A percentile compares a stretch with the other conserved stretches of the same genome.
Evolutionary conservation across 257 asterid genomes (phyloP).

Genomic region (Linderniella brevidens): DNA sequence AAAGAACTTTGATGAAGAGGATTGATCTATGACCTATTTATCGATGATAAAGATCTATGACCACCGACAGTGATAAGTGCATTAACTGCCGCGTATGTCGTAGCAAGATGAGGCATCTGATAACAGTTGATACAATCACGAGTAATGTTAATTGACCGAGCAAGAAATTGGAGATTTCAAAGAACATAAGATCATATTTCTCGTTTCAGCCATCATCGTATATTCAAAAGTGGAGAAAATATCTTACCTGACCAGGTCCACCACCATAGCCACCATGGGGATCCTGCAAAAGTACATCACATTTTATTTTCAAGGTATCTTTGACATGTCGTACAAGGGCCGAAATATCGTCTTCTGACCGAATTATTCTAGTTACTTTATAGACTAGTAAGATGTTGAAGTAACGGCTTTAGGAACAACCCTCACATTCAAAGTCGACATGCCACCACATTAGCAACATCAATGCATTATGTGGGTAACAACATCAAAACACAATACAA

Average conservation of each 20-base stretch:
- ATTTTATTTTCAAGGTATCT: background rate
- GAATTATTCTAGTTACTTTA: no score
- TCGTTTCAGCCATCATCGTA: background rate
- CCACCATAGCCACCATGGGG: conserved; percentile 93
- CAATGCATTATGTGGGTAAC: conserved; percentile 3
- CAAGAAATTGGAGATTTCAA: no score
- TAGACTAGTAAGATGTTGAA: no score
- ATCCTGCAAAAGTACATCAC: conserved; percentile 34
- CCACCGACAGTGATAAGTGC: conserved; percentile 75
- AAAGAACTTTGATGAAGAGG: no score
- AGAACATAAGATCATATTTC: background rate
- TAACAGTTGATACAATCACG: background rate
- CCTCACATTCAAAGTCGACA: no score
- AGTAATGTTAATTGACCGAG: no score
- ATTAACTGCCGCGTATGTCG: conserved; percentile 88
- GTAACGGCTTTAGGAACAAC: no score
- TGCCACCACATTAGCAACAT: background rate
- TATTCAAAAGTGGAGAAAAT: conserved; percentile 1
- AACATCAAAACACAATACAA: conserved; percentile 1
- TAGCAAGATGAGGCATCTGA: conserved; percentile 98
- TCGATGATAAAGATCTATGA: conserved; percentile 52
- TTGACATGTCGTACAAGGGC: background rate
- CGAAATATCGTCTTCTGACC: no score
- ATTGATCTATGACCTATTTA: conserved; percentile 37
- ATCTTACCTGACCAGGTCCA: conserved; percentile 94